Base-by-base conservation (phyloP, 2,329 filamentous ascomycete genomes). In the Coccinonectria pachysandricola region DNA sequence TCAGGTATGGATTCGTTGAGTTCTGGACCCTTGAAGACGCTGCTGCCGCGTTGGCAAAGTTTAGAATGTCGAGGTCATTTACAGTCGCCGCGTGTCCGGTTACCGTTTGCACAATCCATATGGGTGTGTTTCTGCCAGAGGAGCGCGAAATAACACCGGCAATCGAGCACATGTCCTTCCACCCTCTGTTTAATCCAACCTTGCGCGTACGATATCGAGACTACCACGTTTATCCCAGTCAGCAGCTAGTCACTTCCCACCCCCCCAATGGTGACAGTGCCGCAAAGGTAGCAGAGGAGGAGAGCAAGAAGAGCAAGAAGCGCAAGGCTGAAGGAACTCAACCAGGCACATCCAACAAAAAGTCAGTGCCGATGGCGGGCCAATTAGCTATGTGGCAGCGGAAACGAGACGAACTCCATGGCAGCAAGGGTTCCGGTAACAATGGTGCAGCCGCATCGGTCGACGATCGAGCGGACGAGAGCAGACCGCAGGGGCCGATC, bases 1-100 rank as follows among this genome's bases (percentile, higher is more conserved):
- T 81, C 65, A 72, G 77, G 39, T 92, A 84, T 43, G 84, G 83
- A 0, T 92, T 92, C 53, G 84, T 77, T 1, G 84, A 92, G 51
- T 92, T 87, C 48, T 77, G 73, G 42, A 79, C 73, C 0, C 61
- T 84, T 11, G 74, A 80, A 49, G 82, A 91, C 50, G 81, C 84
- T 3, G 68, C 76, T 49, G 78, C 75, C 12, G 84, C 84, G 4
- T 58, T 87, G 46, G 64, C 68, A 12, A 83, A 84, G 39, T 79
- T 79, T 41, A 72, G 73, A 19, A 77, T 75, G 17, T 73, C 77
- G 15, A 72, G 82, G 8, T 79, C 75, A 25, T 88, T 88, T 44
- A 85, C 78, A 3, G 83, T 91, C 35, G 77, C 76, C 1, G 83
- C 78, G 3, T 78, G 75, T 38, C 71, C 75, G 1, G 79, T 85